These are phyloP conservation scores for Cyclotella distinguenda DNA, from an alignment of 108 stramenopile genomes.

Conservation along the genomic window DNA sequence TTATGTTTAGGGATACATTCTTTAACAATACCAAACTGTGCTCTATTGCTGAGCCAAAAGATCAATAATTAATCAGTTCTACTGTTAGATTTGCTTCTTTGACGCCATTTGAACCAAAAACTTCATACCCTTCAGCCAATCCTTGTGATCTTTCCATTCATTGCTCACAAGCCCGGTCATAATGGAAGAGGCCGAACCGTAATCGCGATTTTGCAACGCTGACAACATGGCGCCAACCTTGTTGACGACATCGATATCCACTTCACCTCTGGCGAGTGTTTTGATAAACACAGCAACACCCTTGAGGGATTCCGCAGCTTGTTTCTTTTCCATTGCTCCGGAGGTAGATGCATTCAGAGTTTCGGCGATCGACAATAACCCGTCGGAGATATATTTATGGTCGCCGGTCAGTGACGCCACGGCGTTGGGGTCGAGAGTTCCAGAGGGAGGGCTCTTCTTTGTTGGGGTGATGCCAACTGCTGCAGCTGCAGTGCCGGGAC, in stretches of 20 bases:
- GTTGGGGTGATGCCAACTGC: conserved; percentile 35
- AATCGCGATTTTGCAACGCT: conserved; percentile 62
- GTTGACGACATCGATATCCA: conserved; percentile 56
- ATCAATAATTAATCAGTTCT: neutral
- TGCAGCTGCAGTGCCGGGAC: conserved; percentile 76
- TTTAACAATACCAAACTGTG: too few relatives aligned
- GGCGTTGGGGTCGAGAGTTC: conserved; percentile 50
- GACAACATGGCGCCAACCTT: conserved; percentile 53
- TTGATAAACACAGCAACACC: conserved; percentile 75
- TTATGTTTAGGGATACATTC: too few relatives aligned
- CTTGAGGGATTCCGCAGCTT: conserved; percentile 76
- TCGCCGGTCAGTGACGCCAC: conserved; percentile 56
- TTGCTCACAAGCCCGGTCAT: conserved; percentile 77
- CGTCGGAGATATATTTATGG: conserved; percentile 55
- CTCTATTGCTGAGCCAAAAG: too few relatives aligned
- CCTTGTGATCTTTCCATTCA: conserved; percentile 92
- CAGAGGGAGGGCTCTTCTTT: conserved; percentile 65
- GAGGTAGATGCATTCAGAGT: conserved; percentile 35
- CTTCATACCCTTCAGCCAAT: conserved; percentile 96
- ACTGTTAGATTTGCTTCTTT: conserved; percentile 52
- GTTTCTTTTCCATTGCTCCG: conserved; percentile 68
- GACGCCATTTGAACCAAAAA: conserved; percentile 83
- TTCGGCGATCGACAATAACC: conserved; percentile 56
- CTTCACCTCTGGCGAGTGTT: conserved; percentile 62
- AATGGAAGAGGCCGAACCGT: conserved; percentile 56